A percentile compares a stretch with the other conserved stretches of the same genome.
phyloP scores from a whole-genome alignment of 2,329 filamentous ascomycete species.

The Pseudogymnoascus sp. region DNA sequence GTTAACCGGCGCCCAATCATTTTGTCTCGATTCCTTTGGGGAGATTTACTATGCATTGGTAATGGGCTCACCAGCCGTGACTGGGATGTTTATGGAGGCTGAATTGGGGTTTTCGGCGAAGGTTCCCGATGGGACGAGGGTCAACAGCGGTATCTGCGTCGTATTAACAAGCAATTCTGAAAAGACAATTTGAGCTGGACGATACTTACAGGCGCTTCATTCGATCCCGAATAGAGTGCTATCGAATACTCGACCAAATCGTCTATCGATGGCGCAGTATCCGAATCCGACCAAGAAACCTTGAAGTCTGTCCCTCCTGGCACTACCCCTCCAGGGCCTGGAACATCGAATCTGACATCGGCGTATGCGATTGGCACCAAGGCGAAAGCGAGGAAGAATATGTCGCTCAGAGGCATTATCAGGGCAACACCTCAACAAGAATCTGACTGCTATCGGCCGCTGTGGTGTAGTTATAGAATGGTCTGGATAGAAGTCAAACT shows the following conservation, averaged over 20 bases:
- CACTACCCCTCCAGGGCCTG: slow-evolving; percentile 42
- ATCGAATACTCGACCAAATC: slow-evolving; percentile 48
- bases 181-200: slow-evolving; percentile 9
- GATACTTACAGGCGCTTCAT: slow-evolving; percentile 37
- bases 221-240: slow-evolving; percentile 53
- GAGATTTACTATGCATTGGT: slow-evolving; percentile 27
- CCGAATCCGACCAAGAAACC: slow-evolving; percentile 49
- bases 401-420: background rate
- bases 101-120: slow-evolving; percentile 18
- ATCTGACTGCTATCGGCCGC: background rate
- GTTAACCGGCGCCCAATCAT: slow-evolving; percentile 9
- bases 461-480: background rate
- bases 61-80: slow-evolving; percentile 19
- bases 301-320: slow-evolving; percentile 42
- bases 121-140: slow-evolving; percentile 29
- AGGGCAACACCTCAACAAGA: background rate
- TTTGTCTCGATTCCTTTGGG: background rate
- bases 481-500: background rate
- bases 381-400: slow-evolving; percentile 9
- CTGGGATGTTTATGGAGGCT: slow-evolving; percentile 22
- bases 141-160: slow-evolving; percentile 11
- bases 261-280: slow-evolving; percentile 39
- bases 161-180: slow-evolving; percentile 9
- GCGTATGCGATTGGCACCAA: slow-evolving; percentile 20
- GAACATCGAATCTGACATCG: slow-evolving; percentile 40